Evolutionary conservation across 192 early-diverging fungal species (phyloP).

Genomic region (Chytriomyces sp.): DNA sequence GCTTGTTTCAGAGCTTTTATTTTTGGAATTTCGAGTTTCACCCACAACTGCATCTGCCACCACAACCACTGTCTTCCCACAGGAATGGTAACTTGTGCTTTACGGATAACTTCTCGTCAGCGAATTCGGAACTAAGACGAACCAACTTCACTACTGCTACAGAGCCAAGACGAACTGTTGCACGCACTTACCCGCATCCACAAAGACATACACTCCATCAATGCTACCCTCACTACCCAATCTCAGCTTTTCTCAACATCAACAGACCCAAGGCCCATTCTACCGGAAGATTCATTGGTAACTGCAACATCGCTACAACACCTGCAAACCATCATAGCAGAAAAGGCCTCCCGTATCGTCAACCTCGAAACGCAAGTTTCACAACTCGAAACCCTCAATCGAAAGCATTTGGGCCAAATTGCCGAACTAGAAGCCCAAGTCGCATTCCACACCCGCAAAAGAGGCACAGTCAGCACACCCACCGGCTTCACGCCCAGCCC

Average conservation of each 20-base stretch:
- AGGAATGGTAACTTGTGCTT: too few species aligned
- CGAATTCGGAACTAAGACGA: too few species aligned
- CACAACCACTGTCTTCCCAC: too few species aligned
- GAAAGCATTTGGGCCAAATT: not conserved
- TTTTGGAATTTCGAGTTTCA: too few species aligned
- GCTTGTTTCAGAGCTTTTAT: too few species aligned
- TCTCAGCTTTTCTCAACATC: not conserved
- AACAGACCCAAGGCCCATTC: not conserved
- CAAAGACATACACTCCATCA: not conserved
- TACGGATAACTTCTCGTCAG: too few species aligned
- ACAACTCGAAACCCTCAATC: not conserved
- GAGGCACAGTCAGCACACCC: too few species aligned
- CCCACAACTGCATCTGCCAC: too few species aligned
- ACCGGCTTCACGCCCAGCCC: too few species aligned
- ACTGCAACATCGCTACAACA: not conserved
- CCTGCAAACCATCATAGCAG: not conserved
- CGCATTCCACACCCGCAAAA: not conserved
- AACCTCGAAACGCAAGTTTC: not conserved
- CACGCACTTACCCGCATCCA: too few species aligned
- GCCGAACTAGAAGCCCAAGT: constrained; percentile 1
- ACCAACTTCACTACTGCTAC: too few species aligned
- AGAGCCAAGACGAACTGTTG: too few species aligned
- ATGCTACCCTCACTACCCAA: not conserved
- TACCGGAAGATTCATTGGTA: not conserved
- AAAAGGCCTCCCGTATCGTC: not conserved